Percentiles rank a stretch among this genome's conserved stretches.
Evolutionary conservation across 2,329 filamentous ascomycete genomes (phyloP).

Genomic region (Nemania serpens): DNA sequence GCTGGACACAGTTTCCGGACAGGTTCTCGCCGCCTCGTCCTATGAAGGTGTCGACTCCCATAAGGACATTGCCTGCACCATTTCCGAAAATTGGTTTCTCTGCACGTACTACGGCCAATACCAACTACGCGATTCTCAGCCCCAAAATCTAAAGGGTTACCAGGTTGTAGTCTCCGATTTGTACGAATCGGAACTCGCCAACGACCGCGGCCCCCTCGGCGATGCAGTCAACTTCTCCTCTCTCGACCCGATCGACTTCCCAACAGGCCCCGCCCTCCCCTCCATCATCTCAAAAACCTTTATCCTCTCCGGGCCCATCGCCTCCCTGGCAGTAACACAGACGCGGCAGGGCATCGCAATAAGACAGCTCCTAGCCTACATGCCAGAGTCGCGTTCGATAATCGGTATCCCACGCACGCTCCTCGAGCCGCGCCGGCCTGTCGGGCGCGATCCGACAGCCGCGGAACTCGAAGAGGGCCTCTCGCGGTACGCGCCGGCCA

Average conservation of each 20-base stretch:
- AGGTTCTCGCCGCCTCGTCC: slow-evolving; percentile 71
- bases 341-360: slow-evolving; percentile 91
- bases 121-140: slow-evolving; percentile 56
- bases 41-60: slow-evolving; percentile 75
- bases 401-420: slow-evolving; percentile 77
- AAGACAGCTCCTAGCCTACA: slow-evolving; percentile 77
- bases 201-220: slow-evolving; percentile 82
- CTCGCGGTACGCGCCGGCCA: slow-evolving; percentile 71
- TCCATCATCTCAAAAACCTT: slow-evolving; percentile 80
- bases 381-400: slow-evolving; percentile 74
- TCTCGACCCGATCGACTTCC: slow-evolving; percentile 66
- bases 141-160: slow-evolving; percentile 75
- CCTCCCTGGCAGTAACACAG: slow-evolving; percentile 79
- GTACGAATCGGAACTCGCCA: slow-evolving; percentile 81
- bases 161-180: slow-evolving; percentile 86
- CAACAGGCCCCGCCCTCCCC: slow-evolving; percentile 65
- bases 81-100: slow-evolving; percentile 94
- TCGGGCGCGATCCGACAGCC: slow-evolving; percentile 80
- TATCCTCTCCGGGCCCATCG: slow-evolving; percentile 78
- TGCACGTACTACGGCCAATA: slow-evolving; percentile 78
- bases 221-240: slow-evolving; percentile 75
- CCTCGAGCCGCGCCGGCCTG: slow-evolving; percentile 84
- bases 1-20: slow-evolving; percentile 83
- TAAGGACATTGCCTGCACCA: slow-evolving; percentile 74
- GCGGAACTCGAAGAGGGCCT: slow-evolving; percentile 85